Base-by-base conservation (phyloP, 1,284 basidiomycete species). In the Puccinia hordei region DNA sequence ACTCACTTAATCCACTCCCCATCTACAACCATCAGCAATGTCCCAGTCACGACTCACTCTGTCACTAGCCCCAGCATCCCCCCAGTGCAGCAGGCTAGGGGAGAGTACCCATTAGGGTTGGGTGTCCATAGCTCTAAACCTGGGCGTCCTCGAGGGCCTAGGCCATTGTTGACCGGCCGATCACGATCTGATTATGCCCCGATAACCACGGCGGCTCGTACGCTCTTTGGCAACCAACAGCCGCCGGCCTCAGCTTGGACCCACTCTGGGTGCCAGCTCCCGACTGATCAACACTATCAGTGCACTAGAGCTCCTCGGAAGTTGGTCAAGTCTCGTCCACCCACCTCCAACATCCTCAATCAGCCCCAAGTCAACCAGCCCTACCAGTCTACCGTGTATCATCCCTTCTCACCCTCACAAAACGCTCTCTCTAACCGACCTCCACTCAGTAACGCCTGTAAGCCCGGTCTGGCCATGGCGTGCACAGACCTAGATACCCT, bases 391-490 rank as follows among this genome's bases (percentile, higher is more conserved):
- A 30, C 35, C 1, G 2, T 63, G 19, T 35, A 41, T n/a, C 35
- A 63, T 19, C 61, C 33, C 17, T 22, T 63, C 35, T 63, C 61
- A 9, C 33, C 61, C 1, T 9, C 61, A 8, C 12, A 38, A 41
- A 41, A 2, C 33, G 8, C 30, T 41, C 13, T 13, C 33, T 13
- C 33, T 30, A 63, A 19, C 35, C 61, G 61, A 41, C 61, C 61
- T 3, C 61, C 61, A 41, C 61, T 63, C 61, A 63, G 61, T 22
- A 63, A 63, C 30, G 61, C 61, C 13, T 63, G 61, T 63, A 63
- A 63, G 61, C 41, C 33, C 1, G 27, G 38, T 59, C n/a, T n/a
- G n/a, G n/a, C n/a, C n/a, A n/a, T n/a, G n/a, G n/a, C n/a, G n/a
- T n/a, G n/a, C n/a, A n/a, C n/a, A n/a, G n/a, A n/a, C n/a, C n/a